Conservation (phyloP, 2,329 filamentous ascomycete genomes). For the Colletotrichum sp. region DNA sequence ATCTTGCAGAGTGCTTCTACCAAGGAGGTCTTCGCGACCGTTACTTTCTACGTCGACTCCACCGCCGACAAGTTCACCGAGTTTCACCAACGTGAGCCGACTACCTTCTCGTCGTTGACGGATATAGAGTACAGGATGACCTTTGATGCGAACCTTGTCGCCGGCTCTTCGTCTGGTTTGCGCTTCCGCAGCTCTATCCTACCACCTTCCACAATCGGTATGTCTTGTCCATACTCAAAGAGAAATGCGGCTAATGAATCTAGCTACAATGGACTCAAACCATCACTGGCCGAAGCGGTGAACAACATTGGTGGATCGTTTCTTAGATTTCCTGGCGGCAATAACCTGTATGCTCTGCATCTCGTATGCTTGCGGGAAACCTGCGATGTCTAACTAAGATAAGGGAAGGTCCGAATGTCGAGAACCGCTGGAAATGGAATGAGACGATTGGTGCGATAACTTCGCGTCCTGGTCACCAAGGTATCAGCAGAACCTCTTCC, state of each 20-base stretch:
- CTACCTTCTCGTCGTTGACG: neutral
- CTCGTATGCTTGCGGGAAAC: neutral
- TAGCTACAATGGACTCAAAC: neutral
- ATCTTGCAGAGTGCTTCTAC: neutral
- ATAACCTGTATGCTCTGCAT: neutral
- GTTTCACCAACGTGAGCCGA: neutral
- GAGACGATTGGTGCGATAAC: neutral
- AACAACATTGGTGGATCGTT: neutral
- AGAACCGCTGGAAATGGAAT: neutral
- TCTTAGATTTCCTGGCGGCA: neutral
- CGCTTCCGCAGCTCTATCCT: neutral
- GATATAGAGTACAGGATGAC: neutral
- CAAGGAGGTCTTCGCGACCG: neutral
- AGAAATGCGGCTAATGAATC: neutral
- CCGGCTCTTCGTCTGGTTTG: neutral
- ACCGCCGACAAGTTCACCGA: neutral
- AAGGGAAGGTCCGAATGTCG: neutral
- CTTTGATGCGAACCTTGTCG: neutral
- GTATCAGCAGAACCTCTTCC: neutral
- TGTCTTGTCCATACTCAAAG: neutral
- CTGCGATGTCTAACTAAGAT: neutral
- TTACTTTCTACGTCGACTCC: neutral
- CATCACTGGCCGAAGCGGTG: neutral
- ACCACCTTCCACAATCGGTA: neutral
- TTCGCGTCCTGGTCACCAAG: neutral